Conservation (phyloP, 257 asterid genomes). For the Galeopsis tetrahit region DNA sequence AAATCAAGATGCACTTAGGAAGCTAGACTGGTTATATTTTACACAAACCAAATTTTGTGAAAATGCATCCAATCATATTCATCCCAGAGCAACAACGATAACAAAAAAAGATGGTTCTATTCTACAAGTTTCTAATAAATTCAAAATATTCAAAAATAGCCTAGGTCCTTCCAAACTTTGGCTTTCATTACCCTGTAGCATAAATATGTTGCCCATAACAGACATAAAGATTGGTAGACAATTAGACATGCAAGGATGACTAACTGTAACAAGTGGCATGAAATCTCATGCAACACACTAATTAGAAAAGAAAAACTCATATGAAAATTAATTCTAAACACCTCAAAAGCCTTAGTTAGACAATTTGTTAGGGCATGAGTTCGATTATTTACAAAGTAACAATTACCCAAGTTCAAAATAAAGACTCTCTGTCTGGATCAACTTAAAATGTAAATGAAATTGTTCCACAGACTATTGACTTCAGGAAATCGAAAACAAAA, state of each 20-base stretch:
- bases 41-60: slow-evolving; percentile 13
- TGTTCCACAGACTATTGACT: neutral
- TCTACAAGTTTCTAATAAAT: neutral
- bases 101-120: neutral
- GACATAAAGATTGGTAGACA: neutral
- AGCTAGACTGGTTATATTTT: slow-evolving; percentile 14
- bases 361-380: neutral
- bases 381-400: neutral
- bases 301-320: neutral
- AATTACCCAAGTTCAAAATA: neutral
- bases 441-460: neutral
- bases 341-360: slow-evolving; percentile 6
- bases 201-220: neutral
- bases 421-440: neutral
- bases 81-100: neutral
- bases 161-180: neutral
- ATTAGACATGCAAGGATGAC: slow-evolving; percentile 4
- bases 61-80: neutral
- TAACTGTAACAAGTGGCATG: neutral
- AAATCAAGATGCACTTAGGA: neutral
- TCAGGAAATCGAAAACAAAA: slow-evolving; percentile 5
- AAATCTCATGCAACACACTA: neutral
- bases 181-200: neutral
- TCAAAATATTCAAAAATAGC: neutral
- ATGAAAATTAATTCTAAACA: neutral